phyloP scores from a whole-genome alignment of 2,329 filamentous ascomycete genomes.

The Coniochaeta sp. region DNA sequence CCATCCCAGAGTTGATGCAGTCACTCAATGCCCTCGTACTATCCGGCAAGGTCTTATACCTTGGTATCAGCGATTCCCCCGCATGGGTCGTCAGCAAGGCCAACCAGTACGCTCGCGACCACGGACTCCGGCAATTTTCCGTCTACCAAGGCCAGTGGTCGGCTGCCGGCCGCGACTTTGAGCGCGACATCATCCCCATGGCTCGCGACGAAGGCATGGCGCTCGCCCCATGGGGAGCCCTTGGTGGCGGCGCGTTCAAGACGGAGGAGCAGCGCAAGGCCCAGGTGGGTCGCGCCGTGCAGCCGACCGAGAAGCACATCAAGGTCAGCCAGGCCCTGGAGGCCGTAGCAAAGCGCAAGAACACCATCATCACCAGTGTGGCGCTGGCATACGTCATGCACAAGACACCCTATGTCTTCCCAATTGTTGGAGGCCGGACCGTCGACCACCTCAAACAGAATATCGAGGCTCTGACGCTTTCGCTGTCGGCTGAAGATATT shows the following conservation, averaged over 20 bases:
- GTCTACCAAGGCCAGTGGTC: conserved; percentile 61
- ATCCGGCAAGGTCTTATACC: conserved; percentile 49
- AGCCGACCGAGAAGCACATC: conserved; percentile 45
- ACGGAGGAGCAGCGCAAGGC: conserved; percentile 20
- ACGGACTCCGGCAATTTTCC: conserved; percentile 50
- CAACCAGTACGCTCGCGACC: conserved; percentile 51
- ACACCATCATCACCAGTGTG: conserved; percentile 36
- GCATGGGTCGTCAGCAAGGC: conserved; percentile 47
- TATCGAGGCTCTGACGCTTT: conserved; percentile 57
- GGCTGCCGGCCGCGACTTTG: conserved; percentile 53
- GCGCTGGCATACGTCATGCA: conserved; percentile 69
- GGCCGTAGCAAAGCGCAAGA: conserved; percentile 39
- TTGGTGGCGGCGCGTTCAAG: conserved; percentile 34
- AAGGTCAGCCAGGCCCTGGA: conserved; percentile 37
- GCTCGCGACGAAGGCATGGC: conserved; percentile 47
- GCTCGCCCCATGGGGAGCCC: conserved; percentile 44
- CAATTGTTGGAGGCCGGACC: conserved; percentile 64
- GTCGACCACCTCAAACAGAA: conserved; percentile 63
- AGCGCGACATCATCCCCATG: conserved; percentile 66
- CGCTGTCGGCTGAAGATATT: conserved; percentile 55
- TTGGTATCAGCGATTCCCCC: conserved; percentile 50
- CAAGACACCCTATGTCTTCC: conserved; percentile 66
- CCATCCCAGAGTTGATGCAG: conserved; percentile 53
- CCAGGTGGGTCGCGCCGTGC: conserved; percentile 26
- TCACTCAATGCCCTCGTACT: conserved; percentile 44